Evolutionary conservation across 2,329 filamentous ascomycete genomes (phyloP), one percentile per base, ranked within the genome.

Genomic region (Myriosclerotinia duriaeana): DNA sequence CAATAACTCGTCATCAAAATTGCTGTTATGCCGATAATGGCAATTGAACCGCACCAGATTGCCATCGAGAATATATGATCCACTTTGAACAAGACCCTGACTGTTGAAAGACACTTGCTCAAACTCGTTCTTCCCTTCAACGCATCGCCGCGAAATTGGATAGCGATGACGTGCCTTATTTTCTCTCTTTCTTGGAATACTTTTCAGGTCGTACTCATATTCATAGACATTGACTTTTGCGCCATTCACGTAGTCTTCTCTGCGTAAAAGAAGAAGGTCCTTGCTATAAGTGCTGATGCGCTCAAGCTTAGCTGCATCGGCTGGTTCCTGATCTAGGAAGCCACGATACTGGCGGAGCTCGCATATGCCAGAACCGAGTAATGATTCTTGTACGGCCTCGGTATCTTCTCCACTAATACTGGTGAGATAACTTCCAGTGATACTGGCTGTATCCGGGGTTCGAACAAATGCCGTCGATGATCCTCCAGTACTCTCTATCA

Each of bases 1-100:
- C 5, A 85, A 78, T 20, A 85, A 76, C 66, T 84, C 83, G 70
- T 84, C 83, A 17, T 80, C 80, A 66, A 82, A 83, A 48, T 78
- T 80, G 7, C 82, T 80, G 64, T 83, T 80, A 69, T 84, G 83
- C 48, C 83, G 80, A 72, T 85, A 85, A 68, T 81, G 79, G 65
- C 83, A 84, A 69, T 82, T 81, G 77, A 84, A 85, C 12, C 80
- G 79, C 8, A 84, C 78, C 15, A 84, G 72, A 65, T 84, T 84
- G 5, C 78, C 80, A 69, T 84, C 80, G 64, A 79, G 80, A 67
- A 84, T 78, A 72, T 83, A 84, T 1, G 82, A 84, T 17, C 83
- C 83, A 15, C 63, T 38, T 48, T 65, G 63, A 26, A 65, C 63
- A 65, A 65, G 63, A n/a, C 63, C 63, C 40, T 65, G 63, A 26